Conservation (phyloP, 768 basidiomycete genomes). For the Lactarius trivialis region DNA sequence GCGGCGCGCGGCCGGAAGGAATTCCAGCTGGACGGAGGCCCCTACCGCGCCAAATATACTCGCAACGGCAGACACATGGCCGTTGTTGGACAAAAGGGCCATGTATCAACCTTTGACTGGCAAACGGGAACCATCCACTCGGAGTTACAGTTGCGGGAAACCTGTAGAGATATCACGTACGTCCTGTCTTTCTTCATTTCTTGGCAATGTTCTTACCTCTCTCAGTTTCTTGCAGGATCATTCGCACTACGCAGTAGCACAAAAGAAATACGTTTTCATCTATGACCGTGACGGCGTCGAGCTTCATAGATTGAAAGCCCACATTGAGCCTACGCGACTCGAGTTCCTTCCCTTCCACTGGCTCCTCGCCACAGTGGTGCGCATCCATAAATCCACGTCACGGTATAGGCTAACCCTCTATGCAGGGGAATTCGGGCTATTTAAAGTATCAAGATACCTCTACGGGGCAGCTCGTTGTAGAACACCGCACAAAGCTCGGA, state of each 20-base stretch:
- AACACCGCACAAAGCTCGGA: constrained; percentile 88
- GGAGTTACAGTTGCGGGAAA: constrained; percentile 86
- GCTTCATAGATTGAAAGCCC: constrained; percentile 74
- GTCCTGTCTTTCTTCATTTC: constrained; percentile 27
- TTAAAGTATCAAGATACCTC: constrained; percentile 97
- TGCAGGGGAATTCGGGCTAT: constrained; percentile 79
- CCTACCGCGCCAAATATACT: constrained; percentile 79
- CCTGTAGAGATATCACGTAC: constrained; percentile 86
- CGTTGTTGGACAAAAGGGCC: constrained; percentile 74
- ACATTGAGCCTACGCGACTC: constrained; percentile 83
- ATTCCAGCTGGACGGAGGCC: constrained; percentile 78
- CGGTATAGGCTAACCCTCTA: constrained; percentile 1
- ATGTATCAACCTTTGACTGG: constrained; percentile 93
- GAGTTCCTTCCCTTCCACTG: constrained; percentile 96
- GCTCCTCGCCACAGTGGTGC: constrained; percentile 77
- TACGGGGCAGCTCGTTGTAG: constrained; percentile 77
- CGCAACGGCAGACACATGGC: constrained; percentile 89
- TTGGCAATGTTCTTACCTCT: not conserved
- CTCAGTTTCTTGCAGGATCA: constrained; percentile 86
- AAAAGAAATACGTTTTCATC: constrained; percentile 93
- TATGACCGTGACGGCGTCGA: constrained; percentile 94
- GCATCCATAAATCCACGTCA: constrained; percentile 24
- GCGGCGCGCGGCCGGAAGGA: constrained; percentile 72
- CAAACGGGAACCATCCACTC: constrained; percentile 77
- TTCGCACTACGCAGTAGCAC: constrained; percentile 89